Evolutionary conservation across 2,329 filamentous ascomycete genomes (phyloP).

Genomic region (Aureobasidium sp.): DNA sequence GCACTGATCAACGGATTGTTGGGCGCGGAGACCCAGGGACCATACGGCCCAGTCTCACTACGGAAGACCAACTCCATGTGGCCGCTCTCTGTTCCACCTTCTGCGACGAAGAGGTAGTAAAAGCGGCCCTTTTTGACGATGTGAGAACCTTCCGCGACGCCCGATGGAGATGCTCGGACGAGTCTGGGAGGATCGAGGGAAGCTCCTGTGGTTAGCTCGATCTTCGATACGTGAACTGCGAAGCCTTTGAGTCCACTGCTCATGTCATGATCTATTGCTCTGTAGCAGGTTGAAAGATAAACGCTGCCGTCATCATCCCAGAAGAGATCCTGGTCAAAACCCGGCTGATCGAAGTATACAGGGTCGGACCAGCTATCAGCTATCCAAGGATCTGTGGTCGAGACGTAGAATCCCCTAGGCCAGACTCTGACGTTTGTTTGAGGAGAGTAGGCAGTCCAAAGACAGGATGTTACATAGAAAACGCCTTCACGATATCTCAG

Average conservation of each 20-base stretch:
- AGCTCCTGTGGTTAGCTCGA: constrained; percentile 48
- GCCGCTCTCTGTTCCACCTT: constrained; percentile 61
- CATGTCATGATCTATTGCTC: constrained; percentile 34
- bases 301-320: constrained; percentile 57
- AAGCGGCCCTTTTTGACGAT: constrained; percentile 64
- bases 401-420: constrained; percentile 61
- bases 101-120: constrained; percentile 66
- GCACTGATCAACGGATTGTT: constrained; percentile 62
- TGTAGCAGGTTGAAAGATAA: constrained; percentile 50
- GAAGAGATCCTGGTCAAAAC: constrained; percentile 61
- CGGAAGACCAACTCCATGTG: constrained; percentile 67
- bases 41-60: constrained; percentile 60
- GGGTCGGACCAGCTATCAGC: constrained; percentile 59
- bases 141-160: constrained; percentile 59
- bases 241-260: constrained; percentile 56
- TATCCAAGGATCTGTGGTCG: constrained; percentile 60
- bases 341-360: constrained; percentile 59
- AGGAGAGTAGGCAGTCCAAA: constrained; percentile 51
- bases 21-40: constrained; percentile 69
- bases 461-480: constrained; percentile 54
- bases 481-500: constrained; percentile 49
- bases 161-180: constrained; percentile 47
- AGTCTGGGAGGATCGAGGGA: constrained; percentile 42
- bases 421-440: constrained; percentile 51
- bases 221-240: constrained; percentile 52